Evolutionary conservation across 2,329 filamentous ascomycete genomes (phyloP), one percentile per base, ranked within the genome.

Genomic region (Sarocladium kiliense): DNA sequence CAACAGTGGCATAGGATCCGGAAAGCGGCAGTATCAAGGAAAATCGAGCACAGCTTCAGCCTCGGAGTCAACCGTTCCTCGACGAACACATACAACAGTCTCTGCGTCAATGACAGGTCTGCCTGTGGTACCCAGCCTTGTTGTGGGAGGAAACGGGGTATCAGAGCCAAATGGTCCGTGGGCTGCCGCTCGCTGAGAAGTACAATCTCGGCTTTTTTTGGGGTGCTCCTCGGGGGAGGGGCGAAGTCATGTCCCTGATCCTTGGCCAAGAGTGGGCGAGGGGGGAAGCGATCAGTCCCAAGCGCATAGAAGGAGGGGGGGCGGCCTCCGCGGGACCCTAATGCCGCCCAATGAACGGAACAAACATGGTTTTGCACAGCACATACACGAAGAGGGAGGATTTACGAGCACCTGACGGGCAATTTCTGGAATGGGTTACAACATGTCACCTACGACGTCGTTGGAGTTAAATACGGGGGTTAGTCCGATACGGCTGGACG

Each of bases 1-100:
- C 54, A 59, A 60, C 19, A 56, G 60, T 60, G 62, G 58, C 59
- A 57, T 58, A 59, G 59, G 59, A 60, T 59, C 61, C 57, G 59
- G 54, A 18, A 41, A 56, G 26, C 37, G 51, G 42, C 34, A 55
- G 18, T 39, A 60, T 61, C 56, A 21, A n/a, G 47, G 27, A 23
- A 51, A 51, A 27, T 5, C 44, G 3, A 30, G 44, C 25, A 27
- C 10, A 3, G 14, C 6, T 12, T 9, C 44, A 27, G 3, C 9
- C 11, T 4, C 32, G 4, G 10, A 21, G n/a, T 7, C 39, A 23
- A 44, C 18, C 19, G 7, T 18, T 14, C 23, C 18, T 23, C 39
- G 19, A 44, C 16, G 6, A 39, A n/a, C 16, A 5, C 18, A 5
- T 16, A 14, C 39, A 25, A 19, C 50, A 26, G 23, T 30, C n/a